Conservation (phyloP, 352 stramenopile species). For the Pythium brassicae region DNA sequence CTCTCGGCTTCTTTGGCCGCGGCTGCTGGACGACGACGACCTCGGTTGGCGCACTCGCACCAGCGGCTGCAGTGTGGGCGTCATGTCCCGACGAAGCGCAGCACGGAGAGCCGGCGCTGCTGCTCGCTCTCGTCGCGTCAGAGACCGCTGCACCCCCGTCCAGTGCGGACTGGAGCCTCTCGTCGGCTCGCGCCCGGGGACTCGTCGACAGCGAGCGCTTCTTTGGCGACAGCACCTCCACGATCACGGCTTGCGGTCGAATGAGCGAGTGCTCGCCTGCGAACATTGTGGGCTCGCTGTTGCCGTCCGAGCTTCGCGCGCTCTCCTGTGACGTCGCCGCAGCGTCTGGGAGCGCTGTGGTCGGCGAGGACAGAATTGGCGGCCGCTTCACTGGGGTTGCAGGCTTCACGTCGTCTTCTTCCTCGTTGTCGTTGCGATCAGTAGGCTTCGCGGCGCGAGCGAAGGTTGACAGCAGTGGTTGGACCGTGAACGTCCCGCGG, state of each 20-base stretch:
- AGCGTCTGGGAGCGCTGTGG: not conserved
- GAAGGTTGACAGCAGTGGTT: slow-evolving; percentile 49
- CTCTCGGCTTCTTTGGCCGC: slow-evolving; percentile 7
- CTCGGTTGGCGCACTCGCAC: not conserved
- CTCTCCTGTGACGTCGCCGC: not conserved
- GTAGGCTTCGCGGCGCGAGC: slow-evolving; percentile 9
- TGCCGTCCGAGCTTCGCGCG: not conserved
- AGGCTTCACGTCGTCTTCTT: not conserved
- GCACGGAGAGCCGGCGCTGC: not conserved
- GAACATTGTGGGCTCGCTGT: not conserved
- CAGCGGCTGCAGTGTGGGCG: not conserved
- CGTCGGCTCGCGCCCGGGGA: too few relatives aligned
- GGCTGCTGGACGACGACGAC: slow-evolving; percentile 13
- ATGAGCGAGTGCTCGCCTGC: slow-evolving; percentile 1
- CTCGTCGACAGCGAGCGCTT: not conserved
- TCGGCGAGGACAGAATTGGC: not conserved
- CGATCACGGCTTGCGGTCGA: slow-evolving; percentile 6
- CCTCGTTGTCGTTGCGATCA: not conserved
- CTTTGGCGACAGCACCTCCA: slow-evolving; percentile 10
- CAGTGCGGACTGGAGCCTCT: not conserved
- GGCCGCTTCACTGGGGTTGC: not conserved
- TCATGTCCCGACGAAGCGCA: slow-evolving; percentile 1
- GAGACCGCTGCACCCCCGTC: too few relatives aligned
- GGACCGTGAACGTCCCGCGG: slow-evolving; percentile 54
- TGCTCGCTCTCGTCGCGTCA: not conserved